Base-by-base conservation (phyloP, 2,329 filamentous ascomycete genomes). In the Cercospora beticola region DNA sequence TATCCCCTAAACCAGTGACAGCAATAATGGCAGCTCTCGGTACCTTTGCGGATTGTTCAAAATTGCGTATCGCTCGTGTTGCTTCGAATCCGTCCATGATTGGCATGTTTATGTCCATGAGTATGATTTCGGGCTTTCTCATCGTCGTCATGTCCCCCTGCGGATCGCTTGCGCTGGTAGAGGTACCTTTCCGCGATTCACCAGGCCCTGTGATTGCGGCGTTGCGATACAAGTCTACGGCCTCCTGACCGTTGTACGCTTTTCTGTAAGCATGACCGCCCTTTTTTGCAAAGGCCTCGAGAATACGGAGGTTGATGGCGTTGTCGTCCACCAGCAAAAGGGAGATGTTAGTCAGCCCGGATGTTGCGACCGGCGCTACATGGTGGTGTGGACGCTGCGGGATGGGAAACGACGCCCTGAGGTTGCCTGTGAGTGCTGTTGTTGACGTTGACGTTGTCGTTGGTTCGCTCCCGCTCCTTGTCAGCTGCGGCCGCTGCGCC, bases 191-290 rank as follows among this genome's bases (percentile, higher is more conserved):
- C 31, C 10, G 31, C 10, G 10, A 12, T 33, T 12, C 31, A 33
- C 10, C 31, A 33, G 31, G 31, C 31, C 31, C 4, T 33, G 10
- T 10, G 10, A 33, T 12, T 33, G 31, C 28, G 10, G 46, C 46
- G 18, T 21, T 21, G 33, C 61, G 40, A 54, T 68, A 67, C 30
- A 64, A 52, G 18, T 67, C 74, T 0, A 86, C 78, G 2, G 84
- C 84, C 70, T 85, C 80, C 1, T 82, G 77, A 4, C 84, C 84
- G 69, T 85, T 81, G 28, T 73, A 73, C 1, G 83, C 83, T 23
- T 79, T 79, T 18, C 81, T 77, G 4, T 77, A 74, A 10, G 76
- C 78, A 0, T 80, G 79, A 1, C 80, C 77, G 1, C 79, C 73
- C 40, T 70, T 70, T 10, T 65, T 64, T 26, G 70, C 70, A 62